These are phyloP conservation scores for Sarocladiaceae sp. DNA, from an alignment of 2,329 filamentous ascomycete genomes.

Conservation along the genomic window DNA sequence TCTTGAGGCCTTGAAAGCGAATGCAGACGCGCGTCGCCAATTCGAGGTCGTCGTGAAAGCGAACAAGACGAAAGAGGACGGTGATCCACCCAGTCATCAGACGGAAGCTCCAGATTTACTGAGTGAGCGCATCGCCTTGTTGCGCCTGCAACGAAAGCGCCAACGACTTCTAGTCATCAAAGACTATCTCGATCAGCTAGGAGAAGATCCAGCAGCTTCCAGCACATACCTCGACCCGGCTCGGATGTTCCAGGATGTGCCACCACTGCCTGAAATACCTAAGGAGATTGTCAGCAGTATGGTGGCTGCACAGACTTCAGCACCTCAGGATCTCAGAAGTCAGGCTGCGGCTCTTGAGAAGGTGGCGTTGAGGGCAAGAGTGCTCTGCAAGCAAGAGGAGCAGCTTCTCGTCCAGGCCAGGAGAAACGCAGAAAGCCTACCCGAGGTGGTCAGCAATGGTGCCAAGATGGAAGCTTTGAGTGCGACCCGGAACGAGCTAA, in stretches of 20 bases:
- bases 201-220: constrained; percentile 47
- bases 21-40: constrained; percentile 45
- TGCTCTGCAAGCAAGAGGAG: constrained; percentile 53
- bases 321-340: constrained; percentile 36
- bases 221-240: constrained; percentile 46
- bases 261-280: constrained; percentile 46
- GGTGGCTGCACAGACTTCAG: constrained; percentile 28
- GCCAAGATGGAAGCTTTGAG: constrained; percentile 50
- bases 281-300: constrained; percentile 47
- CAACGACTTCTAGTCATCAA: constrained; percentile 46
- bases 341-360: constrained; percentile 53
- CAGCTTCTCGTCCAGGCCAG: constrained; percentile 46
- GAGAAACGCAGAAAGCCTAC: constrained; percentile 23
- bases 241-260: constrained; percentile 40
- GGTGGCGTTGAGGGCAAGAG: constrained; percentile 53
- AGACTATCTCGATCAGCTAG: constrained; percentile 45
- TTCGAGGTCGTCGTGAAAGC: constrained; percentile 35
- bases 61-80: constrained; percentile 12
- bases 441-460: constrained; percentile 30
- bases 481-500: constrained; percentile 54
- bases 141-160: constrained; percentile 49
- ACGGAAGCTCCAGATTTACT: constrained; percentile 24
- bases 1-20: constrained; percentile 47
- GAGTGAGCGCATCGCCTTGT: constrained; percentile 46
- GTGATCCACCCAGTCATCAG: constrained; percentile 11